Evolutionary conservation across 345 rosid species (phyloP), one percentile per base, ranked within the genome.

Genomic region (Bruguiera gymnorhiza): DNA sequence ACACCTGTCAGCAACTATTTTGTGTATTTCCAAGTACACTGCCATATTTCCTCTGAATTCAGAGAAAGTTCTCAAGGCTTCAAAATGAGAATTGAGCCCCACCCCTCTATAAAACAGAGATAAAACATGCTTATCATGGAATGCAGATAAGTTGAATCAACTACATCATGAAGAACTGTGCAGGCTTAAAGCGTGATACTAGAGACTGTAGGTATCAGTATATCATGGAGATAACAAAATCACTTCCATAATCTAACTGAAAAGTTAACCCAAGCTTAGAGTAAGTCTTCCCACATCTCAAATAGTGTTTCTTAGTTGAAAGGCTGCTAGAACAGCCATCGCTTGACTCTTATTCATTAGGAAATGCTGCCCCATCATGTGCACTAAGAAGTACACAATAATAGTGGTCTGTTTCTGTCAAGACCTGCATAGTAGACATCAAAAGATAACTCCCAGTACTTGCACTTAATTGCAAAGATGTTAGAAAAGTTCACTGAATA

Each of bases 301-400:
- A 75, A 51, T 72, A 61, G 37, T 6, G 37, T 7, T 34, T 74
- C 64, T 55, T 48, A 67, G 84, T 64, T 29, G 85, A 67, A 73
- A 57, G 76, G 72, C 69, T 69, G 62, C 75, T 86, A 27, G 90
- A 79, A 83, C 72, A 78, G 71, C 82, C 75, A 79, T 79, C 88
- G 66, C 39, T 65, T 32, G 72, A 76, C 73, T 63, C 90, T 70
- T 79, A 75, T 60, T 57, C 81, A 67, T 71, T 80, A 69, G 99
- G 97, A 86, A 96, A 96, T 62, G 97, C 97, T 75, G 96, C 97
- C 59, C 97, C 97, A 80, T 86, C 96, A 70, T 89, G 89, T 63
- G 93, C 90, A 78, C 92, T 92, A 54, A 90, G 97, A 79, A 95
- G 84, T 69, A 92, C 98, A 72, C 96, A 92, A 62, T 89, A 96